Evolutionary conservation across 2,329 filamentous ascomycete species (phyloP), one percentile per base, ranked within the genome.

Genomic region (Pseudogymnoascus sp.): DNA sequence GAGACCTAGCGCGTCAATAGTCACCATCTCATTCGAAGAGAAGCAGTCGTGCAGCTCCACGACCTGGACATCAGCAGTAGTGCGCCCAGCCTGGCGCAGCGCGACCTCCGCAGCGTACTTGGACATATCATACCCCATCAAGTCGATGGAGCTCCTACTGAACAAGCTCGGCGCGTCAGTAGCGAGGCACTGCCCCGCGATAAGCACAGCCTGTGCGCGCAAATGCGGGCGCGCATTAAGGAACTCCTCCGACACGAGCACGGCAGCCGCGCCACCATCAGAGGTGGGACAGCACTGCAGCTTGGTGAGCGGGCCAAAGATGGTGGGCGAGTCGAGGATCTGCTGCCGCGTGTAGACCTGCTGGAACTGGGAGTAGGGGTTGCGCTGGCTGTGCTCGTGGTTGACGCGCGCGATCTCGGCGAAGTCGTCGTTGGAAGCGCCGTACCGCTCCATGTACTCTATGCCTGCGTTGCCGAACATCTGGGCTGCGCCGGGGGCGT

Each of bases 281-380:
- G 91, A 96, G 0, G 93, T 97, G 1, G 95, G 93, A 78, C 93
- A 97, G 83, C 93, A 97, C 79, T 97, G 95, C n/a, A 97, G 87
- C 78, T 97, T 97, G 64, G 95, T 97, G 63, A 97, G 83, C 15
- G 93, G 93, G 68, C 86, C 85, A 78, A 91, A 87, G 76, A 97
- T 90, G 82, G 86, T 89, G 65, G 90, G 81, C 0, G 90, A 79
- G 38, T 87, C 80, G 73, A 91, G 76, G 74, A 97, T 82, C 77
- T 97, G 87, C 33, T 96, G 90, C 42, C 88, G 85, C 0, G 89
- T 90, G 80, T 97, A 97, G 74, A 93, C 90, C 72, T 96, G 86
- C 72, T 88, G 89, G 82, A 99, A 97, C 77, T 97, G 93, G n/a
- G 91, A 93, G 82, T 99, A 99, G 9, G 93, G 93, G 81, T 97